Evolutionary conservation across 371 early-diverging fungal genomes (phyloP).

Genomic region (Rhizopus sp.): DNA sequence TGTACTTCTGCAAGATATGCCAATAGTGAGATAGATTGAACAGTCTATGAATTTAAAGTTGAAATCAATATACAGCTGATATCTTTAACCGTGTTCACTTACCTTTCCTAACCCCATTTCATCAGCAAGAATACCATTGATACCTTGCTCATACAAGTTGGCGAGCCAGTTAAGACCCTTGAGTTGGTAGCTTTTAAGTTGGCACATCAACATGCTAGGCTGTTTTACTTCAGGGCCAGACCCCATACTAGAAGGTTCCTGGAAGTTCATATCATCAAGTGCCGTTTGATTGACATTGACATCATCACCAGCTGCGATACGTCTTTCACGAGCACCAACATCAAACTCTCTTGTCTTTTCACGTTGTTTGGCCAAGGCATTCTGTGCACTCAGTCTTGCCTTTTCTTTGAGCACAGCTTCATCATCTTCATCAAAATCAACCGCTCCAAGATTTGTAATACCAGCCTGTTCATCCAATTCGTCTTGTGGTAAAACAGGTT

Average conservation of each 20-base stretch:
- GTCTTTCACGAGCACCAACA: slow-evolving; percentile 53
- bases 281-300: slow-evolving; percentile 56
- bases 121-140: slow-evolving; percentile 97
- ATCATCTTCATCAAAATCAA: slow-evolving; percentile 81
- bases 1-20: slow-evolving; percentile 89
- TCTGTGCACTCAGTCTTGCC: slow-evolving; percentile 76
- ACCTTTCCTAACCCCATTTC: slow-evolving; percentile 93
- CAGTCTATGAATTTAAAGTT: slow-evolving; percentile 62
- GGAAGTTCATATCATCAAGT: slow-evolving; percentile 84
- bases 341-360: slow-evolving; percentile 77
- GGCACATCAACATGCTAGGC: slow-evolving; percentile 88
- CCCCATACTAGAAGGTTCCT: slow-evolving; percentile 79
- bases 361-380: slow-evolving; percentile 77
- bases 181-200: slow-evolving; percentile 94
- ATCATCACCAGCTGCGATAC: slow-evolving; percentile 45
- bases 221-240: slow-evolving; percentile 74
- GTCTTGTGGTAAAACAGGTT: slow-evolving; percentile 9
- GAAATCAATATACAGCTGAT: not conserved
- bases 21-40: slow-evolving; percentile 94
- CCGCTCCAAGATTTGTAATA: slow-evolving; percentile 50
- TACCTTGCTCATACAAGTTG: slow-evolving; percentile 94
- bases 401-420: slow-evolving; percentile 72
- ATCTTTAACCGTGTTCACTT: not conserved
- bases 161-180: slow-evolving; percentile 99
- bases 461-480: slow-evolving; percentile 21